Evolutionary conservation across 2,329 filamentous ascomycete species (phyloP).

Genomic region (Emydomyces testavorans): DNA sequence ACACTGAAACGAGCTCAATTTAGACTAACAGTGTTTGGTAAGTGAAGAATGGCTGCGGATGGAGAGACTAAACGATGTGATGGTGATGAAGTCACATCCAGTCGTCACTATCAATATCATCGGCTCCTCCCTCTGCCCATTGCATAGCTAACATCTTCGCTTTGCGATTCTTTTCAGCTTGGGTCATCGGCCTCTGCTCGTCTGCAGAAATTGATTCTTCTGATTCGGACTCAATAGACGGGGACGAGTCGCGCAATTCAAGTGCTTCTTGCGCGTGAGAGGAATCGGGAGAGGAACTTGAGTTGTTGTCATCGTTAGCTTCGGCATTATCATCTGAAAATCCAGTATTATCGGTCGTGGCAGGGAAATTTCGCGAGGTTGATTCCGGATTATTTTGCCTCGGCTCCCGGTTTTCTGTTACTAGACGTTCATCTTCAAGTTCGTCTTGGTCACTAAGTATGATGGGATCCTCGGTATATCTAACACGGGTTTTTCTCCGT

Average conservation of each 20-base stretch:
- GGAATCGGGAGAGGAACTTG: not conserved
- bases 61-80: no score
- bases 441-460: constrained; percentile 11
- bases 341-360: not conserved
- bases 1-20: no score
- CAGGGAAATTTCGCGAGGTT: not conserved
- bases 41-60: no score
- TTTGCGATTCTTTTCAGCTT: constrained; percentile 23
- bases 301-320: not conserved
- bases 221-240: constrained; percentile 1
- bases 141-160: constrained; percentile 27
- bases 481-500: constrained; percentile 11
- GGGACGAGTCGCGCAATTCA: not conserved
- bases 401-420: not conserved
- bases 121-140: constrained; percentile 21
- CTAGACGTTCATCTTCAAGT: not conserved
- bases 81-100: no score
- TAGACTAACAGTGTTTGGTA: not conserved
- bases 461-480: constrained; percentile 14
- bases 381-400: not conserved
- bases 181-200: constrained; percentile 13
- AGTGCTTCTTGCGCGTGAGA: constrained; percentile 2
- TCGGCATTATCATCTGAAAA: not conserved
- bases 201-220: constrained; percentile 2
- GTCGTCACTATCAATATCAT: constrained; percentile 14